Conservation (phyloP, 108 stramenopile genomes). For the Nitzschia inconspicua region DNA sequence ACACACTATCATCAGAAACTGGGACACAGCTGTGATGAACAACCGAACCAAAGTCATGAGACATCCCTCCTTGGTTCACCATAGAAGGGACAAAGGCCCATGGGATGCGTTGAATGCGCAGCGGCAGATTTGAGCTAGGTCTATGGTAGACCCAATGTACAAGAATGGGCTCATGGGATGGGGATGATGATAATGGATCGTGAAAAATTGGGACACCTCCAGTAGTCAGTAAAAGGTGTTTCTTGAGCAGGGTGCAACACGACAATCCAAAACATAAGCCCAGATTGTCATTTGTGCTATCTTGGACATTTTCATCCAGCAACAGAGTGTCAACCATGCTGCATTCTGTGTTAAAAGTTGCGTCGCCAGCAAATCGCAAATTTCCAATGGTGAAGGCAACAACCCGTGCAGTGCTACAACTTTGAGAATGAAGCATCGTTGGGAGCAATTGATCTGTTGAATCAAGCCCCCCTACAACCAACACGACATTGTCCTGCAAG, state of each 20-base stretch:
- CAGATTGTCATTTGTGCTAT: too few species aligned
- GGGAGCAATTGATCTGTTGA: conserved; percentile 9
- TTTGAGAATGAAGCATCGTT: too few species aligned
- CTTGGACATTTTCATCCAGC: too few species aligned
- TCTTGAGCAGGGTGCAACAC: conserved; percentile 1
- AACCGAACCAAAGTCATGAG: conserved; percentile 46
- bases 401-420: too few species aligned
- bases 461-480: conserved; percentile 8
- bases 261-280: conserved; percentile 5
- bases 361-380: too few species aligned
- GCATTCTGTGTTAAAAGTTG: too few species aligned
- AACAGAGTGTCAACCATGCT: too few species aligned
- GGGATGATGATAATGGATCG: background rate
- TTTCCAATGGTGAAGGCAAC: too few species aligned
- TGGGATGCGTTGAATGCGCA: background rate
- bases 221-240: conserved; percentile 1
- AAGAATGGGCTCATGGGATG: too few species aligned
- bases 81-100: background rate
- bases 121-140: background rate
- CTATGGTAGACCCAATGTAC: background rate
- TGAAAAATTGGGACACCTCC: background rate
- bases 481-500: background rate
- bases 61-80: background rate
- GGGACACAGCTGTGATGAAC: conserved; percentile 52
- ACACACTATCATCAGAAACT: conserved; percentile 23